Evolutionary conservation across 2,329 filamentous ascomycete genomes (phyloP).

Genomic region (Fusarium coicis): DNA sequence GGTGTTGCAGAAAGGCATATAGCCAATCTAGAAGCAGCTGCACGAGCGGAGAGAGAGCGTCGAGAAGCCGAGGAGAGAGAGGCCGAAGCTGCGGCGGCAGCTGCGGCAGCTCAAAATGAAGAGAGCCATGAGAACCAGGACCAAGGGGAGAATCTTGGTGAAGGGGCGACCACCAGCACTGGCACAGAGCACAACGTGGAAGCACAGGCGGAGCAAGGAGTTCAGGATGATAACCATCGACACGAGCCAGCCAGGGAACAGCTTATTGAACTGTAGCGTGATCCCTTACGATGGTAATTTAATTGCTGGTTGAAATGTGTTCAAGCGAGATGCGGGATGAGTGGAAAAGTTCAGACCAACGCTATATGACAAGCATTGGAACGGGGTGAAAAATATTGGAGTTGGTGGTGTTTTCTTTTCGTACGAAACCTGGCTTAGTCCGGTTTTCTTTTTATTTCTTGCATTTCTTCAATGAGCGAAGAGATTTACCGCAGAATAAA

Average conservation of each 20-base stretch:
- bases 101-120: slow-evolving; percentile 37
- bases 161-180: slow-evolving; percentile 8
- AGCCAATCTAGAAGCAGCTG: slow-evolving; percentile 65
- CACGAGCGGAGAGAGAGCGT: slow-evolving; percentile 56
- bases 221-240: slow-evolving; percentile 14
- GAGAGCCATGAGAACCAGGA: slow-evolving; percentile 35
- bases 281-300: neutral
- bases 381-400: slow-evolving; percentile 30
- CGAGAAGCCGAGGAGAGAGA: slow-evolving; percentile 54
- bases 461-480: slow-evolving; percentile 24
- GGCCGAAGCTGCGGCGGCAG: slow-evolving; percentile 47
- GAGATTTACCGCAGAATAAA: slow-evolving; percentile 32
- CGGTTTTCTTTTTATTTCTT: slow-evolving; percentile 7
- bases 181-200: slow-evolving; percentile 25
- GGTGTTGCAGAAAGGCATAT: slow-evolving; percentile 75
- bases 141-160: slow-evolving; percentile 9
- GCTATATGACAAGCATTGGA: slow-evolving; percentile 20
- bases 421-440: slow-evolving; percentile 5
- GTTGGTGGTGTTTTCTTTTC: slow-evolving; percentile 38
- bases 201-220: slow-evolving; percentile 15
- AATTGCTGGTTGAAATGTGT: slow-evolving; percentile 12
- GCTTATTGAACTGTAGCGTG: slow-evolving; percentile 34
- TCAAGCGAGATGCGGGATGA: slow-evolving; percentile 29
- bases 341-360: slow-evolving; percentile 35
- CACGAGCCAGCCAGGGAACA: slow-evolving; percentile 35